Evolutionary conservation across 2,329 filamentous ascomycete species (phyloP).

Genomic region (Talaromyces funiculosus): DNA sequence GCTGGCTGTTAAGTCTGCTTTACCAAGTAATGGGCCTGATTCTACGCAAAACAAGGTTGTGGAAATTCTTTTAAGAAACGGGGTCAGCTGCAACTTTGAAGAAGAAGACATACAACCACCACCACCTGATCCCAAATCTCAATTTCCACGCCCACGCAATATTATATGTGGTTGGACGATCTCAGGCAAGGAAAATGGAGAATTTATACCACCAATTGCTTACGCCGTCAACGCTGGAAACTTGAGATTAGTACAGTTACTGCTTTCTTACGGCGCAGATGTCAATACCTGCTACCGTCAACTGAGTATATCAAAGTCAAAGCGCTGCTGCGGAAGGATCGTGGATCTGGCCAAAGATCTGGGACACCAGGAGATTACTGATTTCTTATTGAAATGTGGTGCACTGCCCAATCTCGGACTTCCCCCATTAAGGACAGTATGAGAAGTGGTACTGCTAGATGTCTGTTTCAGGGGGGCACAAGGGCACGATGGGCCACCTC

Average conservation of each 20-base stretch:
- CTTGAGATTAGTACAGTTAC: background rate
- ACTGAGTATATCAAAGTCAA: background rate
- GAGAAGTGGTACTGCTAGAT: background rate
- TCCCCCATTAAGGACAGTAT: background rate
- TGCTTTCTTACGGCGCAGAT: conserved; percentile 3
- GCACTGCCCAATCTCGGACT: background rate
- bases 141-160: background rate
- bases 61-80: background rate
- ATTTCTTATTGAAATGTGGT: background rate
- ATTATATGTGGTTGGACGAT: no score
- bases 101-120: background rate
- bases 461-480: background rate
- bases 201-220: conserved; percentile 1
- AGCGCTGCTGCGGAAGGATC: background rate
- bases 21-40: background rate
- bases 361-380: background rate
- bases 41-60: background rate
- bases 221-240: background rate
- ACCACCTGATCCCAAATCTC: background rate
- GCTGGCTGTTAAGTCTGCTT: background rate
- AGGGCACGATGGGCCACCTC: background rate
- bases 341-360: background rate
- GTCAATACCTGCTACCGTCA: background rate
- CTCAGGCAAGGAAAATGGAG: background rate
- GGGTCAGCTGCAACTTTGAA: background rate